A percentile compares a stretch with the other conserved stretches of the same genome.
These are phyloP conservation scores for Phoma sp. DNA, from an alignment of 2,329 filamentous ascomycete genomes.

Conservation along the genomic window DNA sequence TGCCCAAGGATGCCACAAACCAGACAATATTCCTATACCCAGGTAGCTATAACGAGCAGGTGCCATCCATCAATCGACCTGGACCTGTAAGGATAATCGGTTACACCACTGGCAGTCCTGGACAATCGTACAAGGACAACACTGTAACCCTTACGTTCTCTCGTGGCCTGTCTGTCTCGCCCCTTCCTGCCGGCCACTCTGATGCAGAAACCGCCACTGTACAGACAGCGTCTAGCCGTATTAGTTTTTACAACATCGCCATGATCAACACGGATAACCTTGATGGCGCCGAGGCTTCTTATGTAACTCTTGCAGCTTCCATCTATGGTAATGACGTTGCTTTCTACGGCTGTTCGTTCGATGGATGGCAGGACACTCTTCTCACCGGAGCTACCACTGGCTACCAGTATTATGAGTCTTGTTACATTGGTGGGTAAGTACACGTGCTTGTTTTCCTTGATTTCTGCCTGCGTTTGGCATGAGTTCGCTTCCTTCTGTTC, in stretches of 20 bases:
- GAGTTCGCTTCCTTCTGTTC: not conserved
- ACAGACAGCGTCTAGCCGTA: slow-evolving; percentile 53
- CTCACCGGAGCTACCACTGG: slow-evolving; percentile 49
- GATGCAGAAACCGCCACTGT: slow-evolving; percentile 61
- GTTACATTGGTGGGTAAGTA: slow-evolving; percentile 56
- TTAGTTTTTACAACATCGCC: slow-evolving; percentile 68
- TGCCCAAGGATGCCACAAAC: slow-evolving; percentile 45
- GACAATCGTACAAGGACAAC: slow-evolving; percentile 58
- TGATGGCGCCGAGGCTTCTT: slow-evolving; percentile 50
- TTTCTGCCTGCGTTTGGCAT: not conserved
- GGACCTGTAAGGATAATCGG: slow-evolving; percentile 63
- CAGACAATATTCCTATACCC: slow-evolving; percentile 67
- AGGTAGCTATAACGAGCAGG: slow-evolving; percentile 65
- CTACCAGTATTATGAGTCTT: slow-evolving; percentile 61
- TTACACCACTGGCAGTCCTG: slow-evolving; percentile 57
- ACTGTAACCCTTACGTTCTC: slow-evolving; percentile 58
- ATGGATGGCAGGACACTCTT: slow-evolving; percentile 62
- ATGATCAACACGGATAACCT: slow-evolving; percentile 45
- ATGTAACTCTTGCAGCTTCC: slow-evolving; percentile 59
- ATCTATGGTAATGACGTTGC: slow-evolving; percentile 59
- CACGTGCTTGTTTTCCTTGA: not conserved
- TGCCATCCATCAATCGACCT: slow-evolving; percentile 56
- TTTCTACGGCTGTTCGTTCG: slow-evolving; percentile 63
- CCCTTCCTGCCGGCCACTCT: slow-evolving; percentile 30
- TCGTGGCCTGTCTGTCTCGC: slow-evolving; percentile 51